Evolutionary conservation across 2,329 filamentous ascomycete species (phyloP), one percentile per base, ranked within the genome.

Genomic region (Aschersonia sp.): DNA sequence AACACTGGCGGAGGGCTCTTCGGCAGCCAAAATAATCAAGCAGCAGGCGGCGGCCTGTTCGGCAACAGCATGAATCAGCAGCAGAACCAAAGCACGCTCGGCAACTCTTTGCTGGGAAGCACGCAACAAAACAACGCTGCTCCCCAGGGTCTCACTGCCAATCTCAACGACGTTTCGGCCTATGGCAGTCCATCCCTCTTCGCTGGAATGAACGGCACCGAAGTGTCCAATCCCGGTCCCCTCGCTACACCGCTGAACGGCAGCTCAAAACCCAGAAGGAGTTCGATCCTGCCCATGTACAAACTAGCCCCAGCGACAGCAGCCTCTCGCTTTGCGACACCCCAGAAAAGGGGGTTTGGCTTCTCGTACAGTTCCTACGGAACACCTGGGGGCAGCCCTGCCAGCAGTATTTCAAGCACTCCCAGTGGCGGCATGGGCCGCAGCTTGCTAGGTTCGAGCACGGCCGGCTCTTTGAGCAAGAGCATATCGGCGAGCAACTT

Each of bases 351-450:
- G 48, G 87, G 87, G 5, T 96, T 87, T 60, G 90, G 90, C 3
- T 94, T 96, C 62, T 88, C 85, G 2, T 96, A 96, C 66, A 94
- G 88, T 53, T 88, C 83, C 2, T 95, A 94, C 57, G 87, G 87
- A 43, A 89, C 85, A 1, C 88, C 90, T 5, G 79, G 71, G 39
- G 81, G 72, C 49, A 86, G 79, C 55, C 77, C 76, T 29, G 76
- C 83, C 5, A 80, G 82, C 59, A 74, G 71, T 39, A 71, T 77
- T 42, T 63, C 62, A 4, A 87, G 82, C 62, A 84, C 85, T 6
- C 84, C 86, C 5, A 80, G 78, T 39, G 35, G 35, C 35, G 73
- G 72, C 14, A 67, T 84, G 46, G 77, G 78, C 30, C 79, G 78
- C 58, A 88, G 81, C 58, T 64, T 89, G 37, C 64, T 76, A 14